Evolutionary conservation across 169 alveolate species (phyloP), one percentile per base, ranked within the genome.

Genomic region (Plasmodium relictum): DNA sequence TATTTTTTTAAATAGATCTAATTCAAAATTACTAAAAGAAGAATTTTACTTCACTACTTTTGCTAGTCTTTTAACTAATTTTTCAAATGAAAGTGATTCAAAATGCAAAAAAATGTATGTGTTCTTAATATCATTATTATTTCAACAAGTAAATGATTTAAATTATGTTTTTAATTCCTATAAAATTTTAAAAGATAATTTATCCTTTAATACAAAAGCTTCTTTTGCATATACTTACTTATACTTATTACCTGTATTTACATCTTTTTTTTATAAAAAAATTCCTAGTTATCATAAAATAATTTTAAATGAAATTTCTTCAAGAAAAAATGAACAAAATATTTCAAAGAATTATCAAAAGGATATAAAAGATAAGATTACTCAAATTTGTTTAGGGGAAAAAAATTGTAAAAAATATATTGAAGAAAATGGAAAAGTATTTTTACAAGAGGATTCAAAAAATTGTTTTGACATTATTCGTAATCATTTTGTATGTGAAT

Each of bases 81-180:
- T 86, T 71, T 44, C 92, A 16, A 86, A 86, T 58, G 92, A 86
- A 58, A 86, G 68, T n/a, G 58, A 86, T 45, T 59, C 9, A 41
- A 86, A 86, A 61, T 86, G 92, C 50, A 86, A 72, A 50, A 86
- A 86, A 52, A 86, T 86, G 92, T 86, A 63, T 24, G 52, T 86
- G 9, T 86, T 71, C 31, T 20, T 86, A 41, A 16, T 73, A 39
- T n/a, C 74, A 6, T 62, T 86, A 41, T 87, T 86, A 3, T 71
- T 86, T 54, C 76, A 86, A 48, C 76, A 86, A 86, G 74, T 86
- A 50, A 72, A 86, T 48, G 92, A 86, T 86, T 48, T 86, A 54
- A 45, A 50, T n/a, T 86, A 70, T 61, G 48, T 86, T 59, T 71
- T 56, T 86, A 61, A 69, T 63, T 86, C 92, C 2, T 86, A 86